These are phyloP conservation scores for Galerina marginata DNA, from an alignment of 768 basidiomycete genomes.

Conservation along the genomic window DNA sequence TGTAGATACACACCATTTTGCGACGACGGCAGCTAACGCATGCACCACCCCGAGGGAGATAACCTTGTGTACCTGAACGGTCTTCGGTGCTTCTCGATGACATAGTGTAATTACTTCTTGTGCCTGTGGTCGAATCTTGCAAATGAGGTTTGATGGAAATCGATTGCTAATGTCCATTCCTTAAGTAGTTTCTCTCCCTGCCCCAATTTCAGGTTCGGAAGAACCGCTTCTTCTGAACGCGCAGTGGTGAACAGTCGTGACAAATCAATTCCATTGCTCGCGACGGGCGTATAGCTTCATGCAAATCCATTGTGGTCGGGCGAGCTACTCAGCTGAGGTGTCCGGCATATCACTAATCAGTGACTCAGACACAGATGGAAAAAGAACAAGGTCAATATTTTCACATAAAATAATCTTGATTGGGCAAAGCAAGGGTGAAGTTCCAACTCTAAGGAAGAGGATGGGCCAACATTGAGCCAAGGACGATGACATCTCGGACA, in stretches of 20 bases:
- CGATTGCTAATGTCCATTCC: background rate
- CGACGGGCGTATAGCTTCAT: background rate
- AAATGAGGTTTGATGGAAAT: background rate
- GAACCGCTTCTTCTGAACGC: too few species aligned
- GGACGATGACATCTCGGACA: conserved; percentile 7
- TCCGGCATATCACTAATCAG: conserved; percentile 5
- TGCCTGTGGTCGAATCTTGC: background rate
- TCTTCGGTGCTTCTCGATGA: conserved; percentile 16
- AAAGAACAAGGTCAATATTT: background rate
- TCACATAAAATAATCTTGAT: background rate
- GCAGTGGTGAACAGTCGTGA: background rate
- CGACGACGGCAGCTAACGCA: conserved; percentile 37
- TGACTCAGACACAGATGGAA: background rate
- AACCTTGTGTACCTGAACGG: conserved; percentile 20
- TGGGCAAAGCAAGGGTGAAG: background rate
- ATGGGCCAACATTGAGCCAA: too few species aligned
- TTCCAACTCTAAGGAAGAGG: background rate
- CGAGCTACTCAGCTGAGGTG: background rate
- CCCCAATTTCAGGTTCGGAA: background rate
- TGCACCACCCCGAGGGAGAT: conserved; percentile 33
- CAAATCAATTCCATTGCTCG: background rate
- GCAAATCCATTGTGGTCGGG: conserved; percentile 1
- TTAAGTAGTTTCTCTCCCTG: too few species aligned
- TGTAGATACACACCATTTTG: conserved; percentile 28
- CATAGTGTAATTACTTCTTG: conserved; percentile 3